A percentile compares a stretch with the other conserved stretches of the same genome.
phyloP scores from a whole-genome alignment of 305 asterid genomes.

The Fraxinus angustifolia region DNA sequence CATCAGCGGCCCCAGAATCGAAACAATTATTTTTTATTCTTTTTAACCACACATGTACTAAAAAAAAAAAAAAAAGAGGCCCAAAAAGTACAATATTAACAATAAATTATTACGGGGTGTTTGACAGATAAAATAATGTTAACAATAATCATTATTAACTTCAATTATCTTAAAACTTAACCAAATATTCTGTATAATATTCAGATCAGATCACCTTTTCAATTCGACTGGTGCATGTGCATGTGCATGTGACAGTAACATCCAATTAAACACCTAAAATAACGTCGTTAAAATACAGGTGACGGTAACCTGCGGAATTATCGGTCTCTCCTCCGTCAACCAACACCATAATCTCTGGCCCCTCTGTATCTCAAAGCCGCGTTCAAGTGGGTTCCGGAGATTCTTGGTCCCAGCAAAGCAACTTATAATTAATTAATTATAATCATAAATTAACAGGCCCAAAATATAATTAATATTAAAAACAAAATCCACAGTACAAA shows the following conservation, averaged over 20 bases:
- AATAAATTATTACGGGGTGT: too few relatives aligned
- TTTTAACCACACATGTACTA: too few relatives aligned
- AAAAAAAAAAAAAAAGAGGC: too few relatives aligned
- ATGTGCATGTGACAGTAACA: too few relatives aligned
- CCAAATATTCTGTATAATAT: too few relatives aligned
- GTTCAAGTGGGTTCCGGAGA: conserved; percentile 27
- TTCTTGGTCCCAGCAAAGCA: conserved; percentile 12
- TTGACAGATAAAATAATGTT: too few relatives aligned
- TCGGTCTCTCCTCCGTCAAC: neutral
- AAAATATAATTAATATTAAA: neutral
- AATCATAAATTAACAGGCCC: neutral
- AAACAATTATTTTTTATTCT: too few relatives aligned
- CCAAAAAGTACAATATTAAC: too few relatives aligned
- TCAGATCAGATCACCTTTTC: too few relatives aligned
- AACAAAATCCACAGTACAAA: neutral
- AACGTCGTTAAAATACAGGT: neutral
- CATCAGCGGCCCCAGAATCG: neutral
- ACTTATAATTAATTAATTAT: neutral
- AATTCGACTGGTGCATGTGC: too few relatives aligned
- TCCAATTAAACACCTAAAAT: neutral
- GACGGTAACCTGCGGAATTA: neutral
- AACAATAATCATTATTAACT: too few relatives aligned
- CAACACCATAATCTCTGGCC: neutral
- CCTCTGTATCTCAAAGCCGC: conserved; percentile 27
- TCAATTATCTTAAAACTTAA: too few relatives aligned